Conservation (phyloP, 768 basidiomycete genomes). For the Pulveroboletus sp. region DNA sequence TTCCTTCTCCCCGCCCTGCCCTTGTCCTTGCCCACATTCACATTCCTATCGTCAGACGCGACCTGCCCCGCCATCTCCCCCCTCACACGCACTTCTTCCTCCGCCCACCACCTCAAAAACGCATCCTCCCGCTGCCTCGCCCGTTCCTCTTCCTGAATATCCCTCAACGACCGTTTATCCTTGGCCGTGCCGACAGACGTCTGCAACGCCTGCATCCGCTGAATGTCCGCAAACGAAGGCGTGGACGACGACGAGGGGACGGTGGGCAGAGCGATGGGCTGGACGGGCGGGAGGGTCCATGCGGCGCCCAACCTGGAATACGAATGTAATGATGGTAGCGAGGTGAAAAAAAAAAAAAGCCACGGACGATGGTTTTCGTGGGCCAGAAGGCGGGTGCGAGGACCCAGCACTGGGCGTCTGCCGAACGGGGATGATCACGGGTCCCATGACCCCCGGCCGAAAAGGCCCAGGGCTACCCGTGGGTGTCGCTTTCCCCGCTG, state of each 20-base stretch:
- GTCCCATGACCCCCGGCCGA: conserved; percentile 48
- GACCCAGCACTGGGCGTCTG: conserved; percentile 34
- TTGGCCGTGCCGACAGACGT: conserved; percentile 30
- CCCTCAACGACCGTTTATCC: conserved; percentile 62
- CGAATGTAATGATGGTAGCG: too few relatives aligned
- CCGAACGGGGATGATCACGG: conserved; percentile 60
- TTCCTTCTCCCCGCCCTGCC: background rate
- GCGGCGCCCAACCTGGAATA: conserved; percentile 41
- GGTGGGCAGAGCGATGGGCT: conserved; percentile 40
- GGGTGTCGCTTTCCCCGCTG: too few relatives aligned
- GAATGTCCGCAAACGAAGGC: conserved; percentile 82
- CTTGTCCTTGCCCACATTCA: background rate
- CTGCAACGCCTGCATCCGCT: conserved; percentile 69
- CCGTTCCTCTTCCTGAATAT: conserved; percentile 86
- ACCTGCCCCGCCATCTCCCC: conserved; percentile 38
- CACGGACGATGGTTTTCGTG: conserved; percentile 52
- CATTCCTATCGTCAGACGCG: too few relatives aligned
- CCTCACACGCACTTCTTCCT: conserved; percentile 72
- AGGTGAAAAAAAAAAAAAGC: background rate
- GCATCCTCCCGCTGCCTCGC: conserved; percentile 66
- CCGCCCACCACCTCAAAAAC: conserved; percentile 88
- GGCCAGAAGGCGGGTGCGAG: conserved; percentile 14
- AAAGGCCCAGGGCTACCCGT: conserved; percentile 12
- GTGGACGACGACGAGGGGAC: conserved; percentile 13
- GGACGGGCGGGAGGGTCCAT: conserved; percentile 60